Evolutionary conservation across 1,139 yeast genomes (phyloP).

Genomic region (Diutina neorugosa): DNA sequence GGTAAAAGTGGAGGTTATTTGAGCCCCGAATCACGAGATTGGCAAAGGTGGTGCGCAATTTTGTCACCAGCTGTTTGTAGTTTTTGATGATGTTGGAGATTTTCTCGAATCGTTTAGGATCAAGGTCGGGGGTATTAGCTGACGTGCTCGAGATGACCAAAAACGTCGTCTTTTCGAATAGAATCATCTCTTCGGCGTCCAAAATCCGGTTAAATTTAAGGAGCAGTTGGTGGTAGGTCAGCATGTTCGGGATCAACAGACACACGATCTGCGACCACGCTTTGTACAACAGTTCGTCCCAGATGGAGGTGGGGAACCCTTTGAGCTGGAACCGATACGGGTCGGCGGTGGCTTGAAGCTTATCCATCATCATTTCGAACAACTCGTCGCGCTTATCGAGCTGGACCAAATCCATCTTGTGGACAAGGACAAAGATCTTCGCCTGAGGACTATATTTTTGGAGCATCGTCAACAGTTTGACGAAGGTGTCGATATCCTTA

Average conservation of each 20-base stretch:
- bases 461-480: conserved; percentile 69
- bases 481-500: conserved; percentile 87
- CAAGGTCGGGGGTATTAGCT: conserved; percentile 21
- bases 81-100: conserved; percentile 90
- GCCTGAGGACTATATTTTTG: conserved; percentile 85
- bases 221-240: conserved; percentile 64
- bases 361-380: conserved; percentile 73
- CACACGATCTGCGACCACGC: conserved; percentile 98
- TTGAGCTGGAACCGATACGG: conserved; percentile 67
- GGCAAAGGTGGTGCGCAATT: conserved; percentile 74
- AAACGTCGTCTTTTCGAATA: conserved; percentile 90
- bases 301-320: conserved; percentile 94
- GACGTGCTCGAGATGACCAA: conserved; percentile 70
- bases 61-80: conserved; percentile 85
- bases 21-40: conserved; percentile 68
- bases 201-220: conserved; percentile 62
- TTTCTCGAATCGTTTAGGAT: conserved; percentile 89
- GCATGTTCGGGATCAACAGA: conserved; percentile 87
- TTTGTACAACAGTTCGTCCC: conserved; percentile 94
- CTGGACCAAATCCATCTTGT: conserved; percentile 94
- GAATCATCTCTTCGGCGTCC: conserved; percentile 81
- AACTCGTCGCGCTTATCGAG: conserved; percentile 76
- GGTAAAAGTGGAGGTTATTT: conserved; percentile 51
- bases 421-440: conserved; percentile 81
- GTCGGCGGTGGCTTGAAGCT: conserved; percentile 62